A percentile compares a stretch with the other conserved stretches of the same genome.
Conservation (phyloP, 441 rosid genomes). For the Capsella rubella region DNA sequence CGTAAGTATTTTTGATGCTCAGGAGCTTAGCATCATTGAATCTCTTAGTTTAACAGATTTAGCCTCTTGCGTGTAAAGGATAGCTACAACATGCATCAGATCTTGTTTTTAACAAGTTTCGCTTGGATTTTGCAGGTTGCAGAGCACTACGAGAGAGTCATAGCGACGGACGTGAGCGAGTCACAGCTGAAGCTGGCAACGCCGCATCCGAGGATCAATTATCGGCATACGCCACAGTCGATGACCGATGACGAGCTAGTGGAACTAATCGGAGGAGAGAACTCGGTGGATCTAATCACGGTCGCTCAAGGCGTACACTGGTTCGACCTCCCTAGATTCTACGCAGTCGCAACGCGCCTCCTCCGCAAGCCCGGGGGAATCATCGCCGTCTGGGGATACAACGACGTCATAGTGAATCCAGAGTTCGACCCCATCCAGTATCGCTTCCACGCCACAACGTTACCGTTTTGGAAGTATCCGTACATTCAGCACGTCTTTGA, state of each 20-base stretch:
- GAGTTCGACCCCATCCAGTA: constrained; percentile 53
- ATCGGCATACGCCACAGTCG: constrained; percentile 52
- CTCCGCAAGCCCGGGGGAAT: constrained; percentile 68
- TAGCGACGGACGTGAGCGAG: constrained; percentile 64
- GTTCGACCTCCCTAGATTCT: constrained; percentile 69
- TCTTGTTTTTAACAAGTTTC: constrained; percentile 2
- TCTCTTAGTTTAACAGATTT: not conserved
- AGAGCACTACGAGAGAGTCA: constrained; percentile 61
- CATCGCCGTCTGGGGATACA: constrained; percentile 74
- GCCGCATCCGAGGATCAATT: constrained; percentile 53
- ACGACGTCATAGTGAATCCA: constrained; percentile 49
- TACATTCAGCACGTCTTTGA: constrained; percentile 45
- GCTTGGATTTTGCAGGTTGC: constrained; percentile 49
- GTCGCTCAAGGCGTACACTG: constrained; percentile 75
- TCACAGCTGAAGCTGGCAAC: constrained; percentile 55
- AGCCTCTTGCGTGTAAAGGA: constrained; percentile 5
- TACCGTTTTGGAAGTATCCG: constrained; percentile 51
- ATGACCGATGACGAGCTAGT: constrained; percentile 57
- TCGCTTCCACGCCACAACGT: constrained; percentile 52
- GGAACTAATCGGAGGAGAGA: constrained; percentile 58
- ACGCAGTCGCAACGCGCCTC: constrained; percentile 55
- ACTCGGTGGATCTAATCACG: constrained; percentile 65
- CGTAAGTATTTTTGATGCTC: constrained; percentile 46
- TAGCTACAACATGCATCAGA: constrained; percentile 9
- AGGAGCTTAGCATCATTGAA: constrained; percentile 16